These are phyloP conservation scores for Rhodomyrtus tomentosa DNA, from an alignment of 345 rosid genomes.

Conservation along the genomic window DNA sequence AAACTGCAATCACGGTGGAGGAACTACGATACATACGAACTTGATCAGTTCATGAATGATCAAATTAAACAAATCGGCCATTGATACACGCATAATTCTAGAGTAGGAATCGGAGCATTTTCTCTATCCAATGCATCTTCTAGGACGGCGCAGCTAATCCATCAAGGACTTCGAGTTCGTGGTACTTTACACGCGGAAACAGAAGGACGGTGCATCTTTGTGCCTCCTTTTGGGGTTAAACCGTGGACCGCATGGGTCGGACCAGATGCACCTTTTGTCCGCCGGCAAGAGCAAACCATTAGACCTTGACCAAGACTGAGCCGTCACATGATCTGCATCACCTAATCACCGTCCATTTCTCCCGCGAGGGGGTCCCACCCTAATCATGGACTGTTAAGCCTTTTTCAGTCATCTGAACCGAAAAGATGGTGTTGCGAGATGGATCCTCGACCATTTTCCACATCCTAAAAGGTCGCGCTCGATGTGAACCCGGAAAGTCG, in stretches of 20 bases:
- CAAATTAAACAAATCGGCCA: not conserved
- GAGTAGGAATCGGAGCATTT: not conserved
- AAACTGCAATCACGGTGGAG: not conserved
- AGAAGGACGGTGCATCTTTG: not conserved
- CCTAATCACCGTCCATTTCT: not conserved
- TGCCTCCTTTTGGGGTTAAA: not conserved
- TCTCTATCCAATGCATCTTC: no score
- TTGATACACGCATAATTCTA: not conserved
- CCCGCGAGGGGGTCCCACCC: not conserved
- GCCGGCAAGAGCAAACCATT: not conserved
- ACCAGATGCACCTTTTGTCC: not conserved
- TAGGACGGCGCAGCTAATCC: no score
- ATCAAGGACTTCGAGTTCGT: no score
- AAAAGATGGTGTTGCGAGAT: not conserved
- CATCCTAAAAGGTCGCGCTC: not conserved
- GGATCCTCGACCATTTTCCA: not conserved
- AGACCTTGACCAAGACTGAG: not conserved
- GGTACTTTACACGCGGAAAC: no score
- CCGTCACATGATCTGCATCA: not conserved
- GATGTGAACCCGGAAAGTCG: not conserved
- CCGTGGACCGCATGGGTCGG: not conserved
- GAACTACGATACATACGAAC: not conserved
- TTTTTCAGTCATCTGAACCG: not conserved
- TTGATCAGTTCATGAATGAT: not conserved
- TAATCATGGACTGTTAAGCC: not conserved